Evolutionary conservation across 108 stramenopile species (phyloP).

Genomic region (Cyclostephanos tholiformis): DNA sequence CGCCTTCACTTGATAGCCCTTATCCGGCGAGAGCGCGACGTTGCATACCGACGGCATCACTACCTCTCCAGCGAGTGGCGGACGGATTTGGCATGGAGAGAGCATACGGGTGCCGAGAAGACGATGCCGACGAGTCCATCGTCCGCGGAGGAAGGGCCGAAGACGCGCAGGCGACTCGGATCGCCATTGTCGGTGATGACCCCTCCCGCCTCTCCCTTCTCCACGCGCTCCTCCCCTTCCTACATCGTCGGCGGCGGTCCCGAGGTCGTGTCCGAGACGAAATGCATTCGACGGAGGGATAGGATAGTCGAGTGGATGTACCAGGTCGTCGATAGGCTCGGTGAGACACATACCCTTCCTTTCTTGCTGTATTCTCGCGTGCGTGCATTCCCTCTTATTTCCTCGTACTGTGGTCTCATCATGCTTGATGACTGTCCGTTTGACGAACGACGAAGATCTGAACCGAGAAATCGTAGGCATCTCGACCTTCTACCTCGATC

Average conservation of each 20-base stretch:
- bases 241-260: neutral
- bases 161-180: neutral
- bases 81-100: neutral
- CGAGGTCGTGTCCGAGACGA: neutral
- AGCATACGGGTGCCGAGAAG: neutral
- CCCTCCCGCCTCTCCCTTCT: neutral
- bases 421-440: conserved; percentile 3
- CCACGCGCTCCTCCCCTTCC: no score
- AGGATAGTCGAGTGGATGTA: conserved; percentile 33
- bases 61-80: conserved; percentile 29
- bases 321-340: conserved; percentile 30
- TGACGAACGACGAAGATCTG: neutral
- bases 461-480: conserved; percentile 27
- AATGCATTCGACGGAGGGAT: conserved; percentile 29
- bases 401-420: neutral
- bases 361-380: neutral
- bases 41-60: conserved; percentile 21
- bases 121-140: neutral
- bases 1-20: conserved; percentile 23
- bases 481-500: conserved; percentile 31
- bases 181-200: conserved; percentile 30
- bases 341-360: neutral
- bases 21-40: conserved; percentile 10
- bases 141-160: neutral
- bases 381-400: no score